Evolutionary conservation across 2,329 filamentous ascomycete species (phyloP), one percentile per base, ranked within the genome.

Genomic region (Ceratocystis cubensis): DNA sequence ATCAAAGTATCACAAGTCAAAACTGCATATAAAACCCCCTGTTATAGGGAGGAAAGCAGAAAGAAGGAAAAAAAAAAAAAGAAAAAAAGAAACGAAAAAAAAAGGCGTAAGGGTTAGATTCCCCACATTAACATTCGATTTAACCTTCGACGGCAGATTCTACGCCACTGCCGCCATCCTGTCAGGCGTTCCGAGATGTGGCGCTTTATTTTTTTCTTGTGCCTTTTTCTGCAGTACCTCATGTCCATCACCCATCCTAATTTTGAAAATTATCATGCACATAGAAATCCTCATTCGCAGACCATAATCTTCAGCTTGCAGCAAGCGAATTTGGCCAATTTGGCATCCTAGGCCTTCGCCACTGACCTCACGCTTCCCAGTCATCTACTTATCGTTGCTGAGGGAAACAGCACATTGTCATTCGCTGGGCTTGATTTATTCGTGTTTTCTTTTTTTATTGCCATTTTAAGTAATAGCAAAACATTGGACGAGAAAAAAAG

Each of bases 401-500:
- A 28, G 20, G 10, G 25, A 57, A 22, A 57, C 20, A 57, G 22
- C 22, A 28, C 22, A 22, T 15, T 28, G 22, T 30, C 5, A 30
- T 57, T 57, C 22, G 53, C 53, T n/a, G 22, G 10, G 4, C 6
- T 5, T 5, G 1, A 8, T 22, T 8, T 28, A 3, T n/a, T 57
- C 17, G 15, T 57, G 13, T 57, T n/a, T 57, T 57, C 30, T 22
- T 28, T 10, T 57, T 57, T 17, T 30, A 17, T 10, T 22, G 25
- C 46, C 20, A 28, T 28, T 28, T 57, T 13, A 28, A 57, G 20
- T 6, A 57, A 57, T 20, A 8, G 17, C n/a, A 57, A 57, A 57
- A 57, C 53, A 57, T 57, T 57, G 53, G 53, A 57, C 53, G 53
- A 57, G 50, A 22, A 57, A 22, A 57, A 57, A 57, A 25, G 5